Evolutionary conservation across 331 rosid genomes (phyloP).

Genomic region (Cydonia oblonga): DNA sequence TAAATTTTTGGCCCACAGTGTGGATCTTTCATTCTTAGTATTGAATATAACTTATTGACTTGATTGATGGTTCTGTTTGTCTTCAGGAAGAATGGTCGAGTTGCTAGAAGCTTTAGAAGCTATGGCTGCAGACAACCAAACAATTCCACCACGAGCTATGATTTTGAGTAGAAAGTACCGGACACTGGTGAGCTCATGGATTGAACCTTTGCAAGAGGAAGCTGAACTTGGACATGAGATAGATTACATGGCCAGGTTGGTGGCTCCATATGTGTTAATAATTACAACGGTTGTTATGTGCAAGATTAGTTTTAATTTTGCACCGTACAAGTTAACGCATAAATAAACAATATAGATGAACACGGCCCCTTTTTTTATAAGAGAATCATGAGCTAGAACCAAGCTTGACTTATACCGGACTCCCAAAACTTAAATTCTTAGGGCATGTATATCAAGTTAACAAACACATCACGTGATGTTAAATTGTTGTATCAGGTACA

Average conservation of each 20-base stretch:
- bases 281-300: background rate
- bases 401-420: background rate
- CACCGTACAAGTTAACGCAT: background rate
- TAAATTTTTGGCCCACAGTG: background rate
- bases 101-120: slow-evolving; percentile 83
- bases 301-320: background rate
- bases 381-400: background rate
- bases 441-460: background rate
- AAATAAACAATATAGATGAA: background rate
- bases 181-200: slow-evolving; percentile 93
- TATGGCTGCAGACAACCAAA: slow-evolving; percentile 66
- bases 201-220: slow-evolving; percentile 96
- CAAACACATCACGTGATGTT: background rate
- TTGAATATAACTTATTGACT: slow-evolving; percentile 1
- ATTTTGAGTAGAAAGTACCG: slow-evolving; percentile 90
- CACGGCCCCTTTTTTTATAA: background rate
- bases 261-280: slow-evolving; percentile 8
- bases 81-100: slow-evolving; percentile 77
- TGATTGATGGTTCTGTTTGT: slow-evolving; percentile 16
- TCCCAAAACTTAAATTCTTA: background rate
- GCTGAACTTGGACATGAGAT: slow-evolving; percentile 96
- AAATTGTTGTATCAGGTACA: slow-evolving; percentile 39
- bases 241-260: slow-evolving; percentile 96
- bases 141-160: slow-evolving; percentile 88
- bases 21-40: slow-evolving; percentile 6